phyloP scores from a whole-genome alignment of 345 rosid genomes.

The Cochlearia excelsa region DNA sequence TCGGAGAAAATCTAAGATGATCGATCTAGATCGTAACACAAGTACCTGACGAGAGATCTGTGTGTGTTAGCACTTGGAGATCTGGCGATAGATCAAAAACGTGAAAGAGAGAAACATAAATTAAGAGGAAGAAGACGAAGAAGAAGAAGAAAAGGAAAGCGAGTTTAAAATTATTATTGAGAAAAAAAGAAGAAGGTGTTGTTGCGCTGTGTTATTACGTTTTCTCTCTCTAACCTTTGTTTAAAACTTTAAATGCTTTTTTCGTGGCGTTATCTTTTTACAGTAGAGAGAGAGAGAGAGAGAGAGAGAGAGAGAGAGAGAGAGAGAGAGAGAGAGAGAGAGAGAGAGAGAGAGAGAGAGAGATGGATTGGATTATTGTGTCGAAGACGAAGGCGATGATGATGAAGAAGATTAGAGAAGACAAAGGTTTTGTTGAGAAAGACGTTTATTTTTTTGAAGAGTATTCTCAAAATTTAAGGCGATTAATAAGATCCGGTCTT shows the following conservation, averaged over 20 bases:
- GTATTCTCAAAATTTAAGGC: conserved; percentile 25
- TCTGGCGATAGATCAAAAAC: background rate
- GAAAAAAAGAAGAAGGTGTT: conserved; percentile 1
- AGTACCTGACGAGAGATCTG: conserved; percentile 26
- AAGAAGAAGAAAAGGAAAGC: conserved; percentile 12
- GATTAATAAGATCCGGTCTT: conserved; percentile 29
- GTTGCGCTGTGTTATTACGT: conserved; percentile 27
- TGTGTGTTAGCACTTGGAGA: conserved; percentile 14
- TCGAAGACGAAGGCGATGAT: conserved; percentile 21
- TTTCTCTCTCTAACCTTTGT: conserved; percentile 13
- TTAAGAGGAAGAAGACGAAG: background rate
- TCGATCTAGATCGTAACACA: conserved; percentile 6
- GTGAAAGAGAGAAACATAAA: conserved; percentile 8
- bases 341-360: conserved; percentile 3
- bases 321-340: conserved; percentile 9
- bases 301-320: background rate
- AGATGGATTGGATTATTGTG: conserved; percentile 10
- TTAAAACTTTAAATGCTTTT: conserved; percentile 13
- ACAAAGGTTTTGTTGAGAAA: conserved; percentile 19
- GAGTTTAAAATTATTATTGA: too few species aligned
- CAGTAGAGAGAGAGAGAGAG: conserved; percentile 22
- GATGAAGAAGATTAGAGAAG: background rate
- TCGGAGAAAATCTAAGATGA: conserved; percentile 9
- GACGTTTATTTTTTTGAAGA: conserved; percentile 16
- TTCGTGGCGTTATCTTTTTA: conserved; percentile 8